Percentiles rank a stretch among this genome's conserved stretches.
These are phyloP conservation scores for Arxiozyma heterogenica DNA, from an alignment of 1,139 yeast genomes.

Conservation along the genomic window DNA sequence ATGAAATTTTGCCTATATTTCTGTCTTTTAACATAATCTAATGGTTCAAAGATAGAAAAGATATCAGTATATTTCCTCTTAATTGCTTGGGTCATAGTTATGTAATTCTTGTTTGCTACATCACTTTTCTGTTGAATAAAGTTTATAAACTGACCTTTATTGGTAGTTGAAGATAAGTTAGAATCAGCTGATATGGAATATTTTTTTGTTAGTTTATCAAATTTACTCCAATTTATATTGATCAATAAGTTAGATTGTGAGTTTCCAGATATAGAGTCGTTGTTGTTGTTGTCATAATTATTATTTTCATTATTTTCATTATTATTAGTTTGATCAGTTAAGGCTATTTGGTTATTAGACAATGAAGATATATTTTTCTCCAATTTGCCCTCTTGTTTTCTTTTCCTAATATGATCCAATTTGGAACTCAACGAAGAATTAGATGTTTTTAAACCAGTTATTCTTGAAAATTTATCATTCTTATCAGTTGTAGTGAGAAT, in stretches of 20 bases:
- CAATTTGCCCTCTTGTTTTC: not conserved
- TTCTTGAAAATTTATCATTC: not conserved
- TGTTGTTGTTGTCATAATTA: not conserved
- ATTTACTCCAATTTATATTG: not conserved
- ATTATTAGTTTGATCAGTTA: not conserved
- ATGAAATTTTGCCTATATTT: conserved; percentile 45
- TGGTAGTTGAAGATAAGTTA: not conserved
- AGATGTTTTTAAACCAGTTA: not conserved
- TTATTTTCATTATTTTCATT: not conserved
- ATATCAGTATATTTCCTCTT: conserved; percentile 8
- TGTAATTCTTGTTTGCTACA: no score
- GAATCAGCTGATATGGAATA: not conserved
- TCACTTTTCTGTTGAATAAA: not conserved
- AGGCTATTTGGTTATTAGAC: not conserved
- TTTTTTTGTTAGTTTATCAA: not conserved
- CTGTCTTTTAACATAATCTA: conserved; percentile 5
- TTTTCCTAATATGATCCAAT: not conserved
- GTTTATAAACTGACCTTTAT: not conserved
- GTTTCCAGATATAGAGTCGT: not conserved
- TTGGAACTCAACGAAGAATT: conserved; percentile 1
- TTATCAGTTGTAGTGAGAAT: not conserved
- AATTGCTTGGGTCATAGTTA: not conserved
- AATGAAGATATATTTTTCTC: not conserved
- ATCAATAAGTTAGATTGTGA: not conserved
- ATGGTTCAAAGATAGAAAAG: conserved; percentile 21